These are phyloP conservation scores for Nepenthes mirabilis DNA, from an alignment of 148 eudicot genomes.

Conservation along the genomic window DNA sequence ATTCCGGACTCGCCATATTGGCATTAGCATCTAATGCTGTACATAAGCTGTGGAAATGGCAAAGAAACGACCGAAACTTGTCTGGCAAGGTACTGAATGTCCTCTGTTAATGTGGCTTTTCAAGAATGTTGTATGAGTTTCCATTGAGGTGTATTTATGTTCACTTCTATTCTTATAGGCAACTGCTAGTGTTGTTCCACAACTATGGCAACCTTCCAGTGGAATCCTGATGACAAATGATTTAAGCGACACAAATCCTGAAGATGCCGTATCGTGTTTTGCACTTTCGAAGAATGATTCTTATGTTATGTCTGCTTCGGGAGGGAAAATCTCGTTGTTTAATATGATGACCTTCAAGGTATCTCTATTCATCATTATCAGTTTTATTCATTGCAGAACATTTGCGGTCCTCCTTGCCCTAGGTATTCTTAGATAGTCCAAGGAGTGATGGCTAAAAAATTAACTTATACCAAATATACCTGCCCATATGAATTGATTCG, in stretches of 20 bases:
- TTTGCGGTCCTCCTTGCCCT: too few species aligned
- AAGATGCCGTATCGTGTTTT: slow-evolving; percentile 73
- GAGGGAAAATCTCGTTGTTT: slow-evolving; percentile 74
- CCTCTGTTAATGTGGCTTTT: background rate
- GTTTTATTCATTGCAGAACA: background rate
- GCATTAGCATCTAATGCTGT: slow-evolving; percentile 74
- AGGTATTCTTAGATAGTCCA: too few species aligned
- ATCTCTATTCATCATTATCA: background rate
- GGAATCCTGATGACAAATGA: slow-evolving; percentile 88
- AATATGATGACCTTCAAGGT: slow-evolving; percentile 94
- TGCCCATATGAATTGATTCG: background rate
- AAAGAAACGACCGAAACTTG: slow-evolving; percentile 45
- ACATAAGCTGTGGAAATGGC: slow-evolving; percentile 91
- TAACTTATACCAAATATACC: background rate
- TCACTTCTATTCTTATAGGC: slow-evolving; percentile 36
- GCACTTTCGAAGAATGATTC: slow-evolving; percentile 93
- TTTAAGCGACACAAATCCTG: slow-evolving; percentile 45
- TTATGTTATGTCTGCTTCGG: slow-evolving; percentile 93
- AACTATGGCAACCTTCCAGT: slow-evolving; percentile 76
- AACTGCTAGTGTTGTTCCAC: slow-evolving; percentile 61
- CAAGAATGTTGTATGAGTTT: background rate
- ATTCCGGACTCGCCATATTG: slow-evolving; percentile 68
- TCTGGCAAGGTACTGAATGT: slow-evolving; percentile 48
- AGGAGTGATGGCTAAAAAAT: too few species aligned
- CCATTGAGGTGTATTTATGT: background rate